These are phyloP conservation scores for Diaporthe humulicola DNA, from an alignment of 2,329 filamentous ascomycete genomes.

Conservation along the genomic window DNA sequence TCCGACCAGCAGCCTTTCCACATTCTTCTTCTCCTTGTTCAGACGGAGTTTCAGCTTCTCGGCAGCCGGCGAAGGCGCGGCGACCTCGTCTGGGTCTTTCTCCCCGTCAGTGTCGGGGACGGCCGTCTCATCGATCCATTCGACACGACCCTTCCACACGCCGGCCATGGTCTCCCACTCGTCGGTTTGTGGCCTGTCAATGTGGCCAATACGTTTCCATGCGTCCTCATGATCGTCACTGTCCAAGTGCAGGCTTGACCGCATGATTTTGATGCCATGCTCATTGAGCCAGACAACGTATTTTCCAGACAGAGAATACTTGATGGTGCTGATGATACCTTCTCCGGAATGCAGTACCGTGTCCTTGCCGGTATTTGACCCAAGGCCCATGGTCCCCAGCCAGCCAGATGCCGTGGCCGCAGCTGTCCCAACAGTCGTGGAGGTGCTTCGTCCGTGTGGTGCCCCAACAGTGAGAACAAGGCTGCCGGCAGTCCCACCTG, in stretches of 20 bases:
- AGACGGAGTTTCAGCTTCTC: slow-evolving; percentile 64
- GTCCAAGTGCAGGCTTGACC: slow-evolving; percentile 86
- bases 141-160: slow-evolving; percentile 91
- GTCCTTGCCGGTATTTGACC: slow-evolving; percentile 84
- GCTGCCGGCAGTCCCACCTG: slow-evolving; percentile 89
- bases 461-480: slow-evolving; percentile 89
- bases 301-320: slow-evolving; percentile 93
- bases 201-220: slow-evolving; percentile 95
- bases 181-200: slow-evolving; percentile 86
- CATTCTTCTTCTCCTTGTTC: slow-evolving; percentile 59
- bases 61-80: slow-evolving; percentile 58
- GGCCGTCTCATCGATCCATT: slow-evolving; percentile 91
- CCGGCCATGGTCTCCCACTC: slow-evolving; percentile 97
- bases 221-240: slow-evolving; percentile 82
- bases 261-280: slow-evolving; percentile 97
- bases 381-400: slow-evolving; percentile 89
- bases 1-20: slow-evolving; percentile 89
- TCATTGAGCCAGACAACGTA: slow-evolving; percentile 98
- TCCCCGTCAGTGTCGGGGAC: slow-evolving; percentile 80
- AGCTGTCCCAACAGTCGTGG: slow-evolving; percentile 87
- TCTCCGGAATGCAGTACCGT: slow-evolving; percentile 91
- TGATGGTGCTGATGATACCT: slow-evolving; percentile 89
- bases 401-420: slow-evolving; percentile 89
- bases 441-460: slow-evolving; percentile 83
- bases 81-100: slow-evolving; percentile 49